Evolutionary conservation across 768 basidiomycete genomes (phyloP).

Genomic region (Amanita pseudoporphyria): DNA sequence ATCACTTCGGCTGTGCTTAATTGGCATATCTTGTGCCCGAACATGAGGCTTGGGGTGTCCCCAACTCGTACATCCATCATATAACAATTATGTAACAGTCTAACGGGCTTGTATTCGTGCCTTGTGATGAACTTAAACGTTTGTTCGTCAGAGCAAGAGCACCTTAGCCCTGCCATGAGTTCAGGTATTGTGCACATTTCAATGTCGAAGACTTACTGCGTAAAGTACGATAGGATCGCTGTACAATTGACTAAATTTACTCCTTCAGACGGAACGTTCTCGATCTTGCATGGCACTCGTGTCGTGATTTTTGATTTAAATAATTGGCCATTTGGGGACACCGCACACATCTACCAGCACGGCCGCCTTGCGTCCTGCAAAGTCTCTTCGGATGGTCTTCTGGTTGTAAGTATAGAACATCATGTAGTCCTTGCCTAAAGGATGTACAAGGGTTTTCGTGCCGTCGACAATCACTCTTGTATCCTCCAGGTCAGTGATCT

Average conservation of each 20-base stretch:
- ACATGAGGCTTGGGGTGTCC: no score
- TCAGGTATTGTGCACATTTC: no score
- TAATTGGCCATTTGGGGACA: neutral
- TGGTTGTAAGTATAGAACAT: neutral
- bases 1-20: no score
- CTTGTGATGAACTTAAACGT: no score
- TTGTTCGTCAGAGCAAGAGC: no score
- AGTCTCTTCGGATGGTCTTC: neutral
- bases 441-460: slow-evolving; percentile 10
- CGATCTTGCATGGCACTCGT: neutral
- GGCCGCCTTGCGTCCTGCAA: neutral
- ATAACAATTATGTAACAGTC: no score
- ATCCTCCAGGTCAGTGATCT: slow-evolving; percentile 21
- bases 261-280: neutral
- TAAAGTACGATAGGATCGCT: neutral
- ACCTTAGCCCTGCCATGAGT: neutral
- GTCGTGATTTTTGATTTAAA: neutral
- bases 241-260: neutral
- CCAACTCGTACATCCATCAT: no score
- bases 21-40: no score
- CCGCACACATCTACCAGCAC: neutral
- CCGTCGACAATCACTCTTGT: slow-evolving; percentile 53
- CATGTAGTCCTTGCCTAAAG: neutral
- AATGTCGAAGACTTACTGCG: neutral
- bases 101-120: no score